Evolutionary conservation across 495 filamentous ascomycete species (phyloP).

Genomic region (Pseudevernia furfuracea): DNA sequence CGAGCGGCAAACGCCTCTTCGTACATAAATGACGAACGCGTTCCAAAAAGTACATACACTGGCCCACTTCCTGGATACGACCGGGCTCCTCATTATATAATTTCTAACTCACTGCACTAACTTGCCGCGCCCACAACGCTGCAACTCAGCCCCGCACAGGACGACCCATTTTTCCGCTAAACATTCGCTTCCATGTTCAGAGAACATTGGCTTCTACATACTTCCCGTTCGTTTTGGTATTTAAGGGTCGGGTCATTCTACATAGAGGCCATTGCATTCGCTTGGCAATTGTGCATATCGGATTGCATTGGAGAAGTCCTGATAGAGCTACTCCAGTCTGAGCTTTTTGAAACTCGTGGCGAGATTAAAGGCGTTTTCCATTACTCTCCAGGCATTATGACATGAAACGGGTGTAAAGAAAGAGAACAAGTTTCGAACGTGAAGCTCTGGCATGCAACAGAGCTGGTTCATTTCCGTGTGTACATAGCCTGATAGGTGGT

Average conservation of each 20-base stretch:
- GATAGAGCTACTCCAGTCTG: conserved; percentile 7
- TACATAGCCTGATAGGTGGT: background rate
- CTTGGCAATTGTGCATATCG: conserved; percentile 12
- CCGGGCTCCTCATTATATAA: conserved; percentile 4
- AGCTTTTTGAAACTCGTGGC: conserved; percentile 4
- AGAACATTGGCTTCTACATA: conserved; percentile 5
- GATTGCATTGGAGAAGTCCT: background rate
- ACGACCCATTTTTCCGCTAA: conserved; percentile 8
- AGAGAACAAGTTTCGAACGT: background rate
- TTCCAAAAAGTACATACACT: conserved; percentile 9
- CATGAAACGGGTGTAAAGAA: background rate
- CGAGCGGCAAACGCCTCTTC: background rate
- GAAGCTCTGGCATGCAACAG: background rate
- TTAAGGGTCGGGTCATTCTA: conserved; percentile 3
- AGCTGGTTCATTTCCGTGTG: background rate
- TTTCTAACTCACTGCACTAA: conserved; percentile 5
- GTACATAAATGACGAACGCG: background rate
- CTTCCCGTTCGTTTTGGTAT: conserved; percentile 15
- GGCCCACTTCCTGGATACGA: conserved; percentile 11
- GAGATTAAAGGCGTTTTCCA: background rate
- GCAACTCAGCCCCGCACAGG: conserved; percentile 5
- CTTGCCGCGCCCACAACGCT: conserved; percentile 6
- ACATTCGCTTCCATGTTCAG: conserved; percentile 16
- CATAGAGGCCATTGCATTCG: conserved; percentile 20
- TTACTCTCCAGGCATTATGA: background rate